A percentile compares a stretch with the other conserved stretches of the same genome.
phyloP scores from a whole-genome alignment of 2,329 filamentous ascomycete genomes.

The Cladophialophora yegresii region DNA sequence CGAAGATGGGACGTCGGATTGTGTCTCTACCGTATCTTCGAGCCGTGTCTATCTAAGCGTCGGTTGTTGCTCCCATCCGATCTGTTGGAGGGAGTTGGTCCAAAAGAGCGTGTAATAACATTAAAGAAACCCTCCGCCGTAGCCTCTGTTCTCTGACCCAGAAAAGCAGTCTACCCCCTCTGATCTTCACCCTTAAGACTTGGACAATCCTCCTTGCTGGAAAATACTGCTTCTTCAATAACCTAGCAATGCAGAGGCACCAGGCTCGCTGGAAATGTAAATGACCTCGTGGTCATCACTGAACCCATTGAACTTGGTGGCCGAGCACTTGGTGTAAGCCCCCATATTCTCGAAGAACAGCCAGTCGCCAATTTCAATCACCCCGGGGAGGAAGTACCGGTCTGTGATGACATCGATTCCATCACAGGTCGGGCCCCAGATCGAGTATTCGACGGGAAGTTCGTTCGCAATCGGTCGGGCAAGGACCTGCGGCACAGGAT shows the following conservation, averaged over 20 bases:
- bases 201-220: neutral
- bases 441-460: constrained; percentile 75
- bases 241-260: constrained; percentile 71
- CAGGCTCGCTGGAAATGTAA: constrained; percentile 92
- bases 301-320: constrained; percentile 97
- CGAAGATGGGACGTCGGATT: neutral
- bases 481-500: constrained; percentile 80
- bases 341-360: constrained; percentile 99
- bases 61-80: neutral
- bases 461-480: constrained; percentile 50
- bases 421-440: constrained; percentile 98
- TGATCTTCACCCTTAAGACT: neutral
- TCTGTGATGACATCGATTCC: constrained; percentile 93
- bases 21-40: neutral
- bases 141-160: neutral
- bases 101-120: constrained; percentile 1
- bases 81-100: neutral
- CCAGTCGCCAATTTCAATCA: constrained; percentile 93
- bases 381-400: constrained; percentile 72
- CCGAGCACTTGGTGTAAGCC: constrained; percentile 96
- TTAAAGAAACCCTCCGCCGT: neutral
- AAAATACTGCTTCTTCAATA: constrained; percentile 39
- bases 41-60: neutral
- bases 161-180: neutral
- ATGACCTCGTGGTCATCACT: constrained; percentile 88